Conservation (phyloP, 306 rosid species). For the Clitoria ternatea region DNA sequence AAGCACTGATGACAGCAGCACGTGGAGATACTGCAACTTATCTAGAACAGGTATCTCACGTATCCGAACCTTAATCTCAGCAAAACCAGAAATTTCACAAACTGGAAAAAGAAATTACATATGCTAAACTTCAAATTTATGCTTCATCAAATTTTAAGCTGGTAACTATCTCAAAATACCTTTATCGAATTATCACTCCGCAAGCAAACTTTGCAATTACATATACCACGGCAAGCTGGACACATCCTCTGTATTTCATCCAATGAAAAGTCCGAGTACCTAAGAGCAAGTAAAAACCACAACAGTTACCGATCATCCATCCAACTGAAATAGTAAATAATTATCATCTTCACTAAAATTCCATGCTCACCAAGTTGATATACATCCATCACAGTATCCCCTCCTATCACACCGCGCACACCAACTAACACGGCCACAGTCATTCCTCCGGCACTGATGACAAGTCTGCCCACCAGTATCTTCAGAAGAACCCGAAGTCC, state of each 20-base stretch:
- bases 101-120: conserved; percentile 2
- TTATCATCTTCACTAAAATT: background rate
- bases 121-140: conserved; percentile 9
- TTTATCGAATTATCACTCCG: conserved; percentile 82
- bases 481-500: conserved; percentile 55
- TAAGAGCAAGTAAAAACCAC: conserved; percentile 31
- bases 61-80: conserved; percentile 68
- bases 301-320: conserved; percentile 7
- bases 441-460: conserved; percentile 82
- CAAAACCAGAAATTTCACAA: conserved; percentile 22
- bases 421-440: conserved; percentile 63
- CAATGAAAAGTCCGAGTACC: conserved; percentile 64
- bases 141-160: conserved; percentile 7
- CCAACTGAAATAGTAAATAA: background rate
- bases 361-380: conserved; percentile 61
- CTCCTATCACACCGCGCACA: conserved; percentile 79
- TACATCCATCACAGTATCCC: conserved; percentile 83
- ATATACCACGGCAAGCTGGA: conserved; percentile 91
- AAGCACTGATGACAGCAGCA: conserved; percentile 79
- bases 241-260: conserved; percentile 78
- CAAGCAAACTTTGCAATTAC: conserved; percentile 81
- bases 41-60: conserved; percentile 77
- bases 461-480: conserved; percentile 78
- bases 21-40: conserved; percentile 75
- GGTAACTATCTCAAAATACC: conserved; percentile 42